Evolutionary conservation across 768 basidiomycete species (phyloP).

Genomic region (Solioccasus polychromus): DNA sequence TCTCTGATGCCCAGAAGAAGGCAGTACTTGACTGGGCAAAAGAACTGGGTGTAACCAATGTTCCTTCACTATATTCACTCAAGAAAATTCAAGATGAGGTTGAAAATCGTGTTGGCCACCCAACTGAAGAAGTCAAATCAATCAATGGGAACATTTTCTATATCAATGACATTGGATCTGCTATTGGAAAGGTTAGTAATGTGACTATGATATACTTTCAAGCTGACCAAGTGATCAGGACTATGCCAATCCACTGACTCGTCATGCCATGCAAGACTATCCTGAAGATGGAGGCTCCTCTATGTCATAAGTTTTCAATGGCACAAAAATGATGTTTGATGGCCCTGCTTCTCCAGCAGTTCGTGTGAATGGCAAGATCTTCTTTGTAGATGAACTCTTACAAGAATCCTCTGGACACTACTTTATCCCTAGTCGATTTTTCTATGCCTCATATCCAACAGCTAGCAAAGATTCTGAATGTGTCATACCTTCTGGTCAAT

Average conservation of each 20-base stretch:
- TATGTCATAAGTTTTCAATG: conserved; percentile 2
- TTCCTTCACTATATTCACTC: conserved; percentile 21
- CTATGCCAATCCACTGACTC: background rate
- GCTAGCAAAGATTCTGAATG: too few relatives aligned
- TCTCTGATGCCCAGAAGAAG: conserved; percentile 15
- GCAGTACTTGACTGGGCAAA: conserved; percentile 30
- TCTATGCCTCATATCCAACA: too few relatives aligned
- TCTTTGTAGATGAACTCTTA: background rate
- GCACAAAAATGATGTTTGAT: background rate
- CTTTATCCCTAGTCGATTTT: background rate
- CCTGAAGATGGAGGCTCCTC: background rate
- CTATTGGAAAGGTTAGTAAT: conserved; percentile 10
- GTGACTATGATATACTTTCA: too few relatives aligned
- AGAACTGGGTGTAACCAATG: conserved; percentile 21
- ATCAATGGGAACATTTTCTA: conserved; percentile 27
- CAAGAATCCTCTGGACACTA: conserved; percentile 14
- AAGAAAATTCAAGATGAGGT: background rate
- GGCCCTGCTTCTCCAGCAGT: background rate
- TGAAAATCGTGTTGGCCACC: conserved; percentile 17
- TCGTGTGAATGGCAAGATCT: background rate
- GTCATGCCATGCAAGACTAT: conserved; percentile 1
- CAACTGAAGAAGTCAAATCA: conserved; percentile 17
- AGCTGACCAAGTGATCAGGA: background rate
- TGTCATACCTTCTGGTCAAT: too few relatives aligned
- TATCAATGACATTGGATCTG: conserved; percentile 8